Conservation (phyloP, 108 stramenopile genomes). For the Nitzschia inconspicua region DNA sequence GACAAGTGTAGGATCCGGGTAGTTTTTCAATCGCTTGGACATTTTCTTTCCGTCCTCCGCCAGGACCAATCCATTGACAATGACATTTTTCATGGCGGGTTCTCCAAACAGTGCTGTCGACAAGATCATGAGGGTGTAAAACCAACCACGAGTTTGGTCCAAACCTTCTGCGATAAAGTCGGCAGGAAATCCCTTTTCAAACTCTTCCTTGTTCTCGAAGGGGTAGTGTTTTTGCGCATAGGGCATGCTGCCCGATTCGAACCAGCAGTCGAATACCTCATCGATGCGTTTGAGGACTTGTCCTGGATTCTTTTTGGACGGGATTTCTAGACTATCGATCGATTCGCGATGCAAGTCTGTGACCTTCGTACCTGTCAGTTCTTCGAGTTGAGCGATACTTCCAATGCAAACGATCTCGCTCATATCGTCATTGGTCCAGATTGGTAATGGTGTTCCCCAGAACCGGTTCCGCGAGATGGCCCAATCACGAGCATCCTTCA, state of each 20-base stretch:
- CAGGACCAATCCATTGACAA: constrained; percentile 97
- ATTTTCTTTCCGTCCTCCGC: constrained; percentile 99
- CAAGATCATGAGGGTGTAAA: constrained; percentile 99
- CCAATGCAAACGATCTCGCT: constrained; percentile 93
- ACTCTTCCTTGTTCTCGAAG: constrained; percentile 96
- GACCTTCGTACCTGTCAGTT: constrained; percentile 80
- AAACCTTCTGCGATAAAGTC: constrained; percentile 99
- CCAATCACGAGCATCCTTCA: constrained; percentile 98
- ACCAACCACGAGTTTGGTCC: constrained; percentile 99
- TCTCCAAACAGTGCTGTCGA: constrained; percentile 97
- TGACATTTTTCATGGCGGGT: constrained; percentile 98
- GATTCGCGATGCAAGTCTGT: constrained; percentile 95
- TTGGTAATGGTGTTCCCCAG: constrained; percentile 99
- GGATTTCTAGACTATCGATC: constrained; percentile 94
- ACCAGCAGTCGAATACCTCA: constrained; percentile 99
- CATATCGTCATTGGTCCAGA: constrained; percentile 95
- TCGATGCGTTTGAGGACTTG: constrained; percentile 85
- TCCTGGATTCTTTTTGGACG: constrained; percentile 91
- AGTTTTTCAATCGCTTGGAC: constrained; percentile 99
- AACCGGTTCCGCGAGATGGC: constrained; percentile 97
- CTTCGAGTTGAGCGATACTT: constrained; percentile 91
- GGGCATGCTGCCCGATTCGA: constrained; percentile 99
- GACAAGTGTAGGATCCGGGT: constrained; percentile 94
- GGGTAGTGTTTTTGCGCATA: constrained; percentile 99
- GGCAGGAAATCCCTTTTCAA: constrained; percentile 97